Evolutionary conservation across 1,284 basidiomycete genomes (phyloP), one percentile per base, ranked within the genome.

Genomic region (Stygiomarasmius scandens): DNA sequence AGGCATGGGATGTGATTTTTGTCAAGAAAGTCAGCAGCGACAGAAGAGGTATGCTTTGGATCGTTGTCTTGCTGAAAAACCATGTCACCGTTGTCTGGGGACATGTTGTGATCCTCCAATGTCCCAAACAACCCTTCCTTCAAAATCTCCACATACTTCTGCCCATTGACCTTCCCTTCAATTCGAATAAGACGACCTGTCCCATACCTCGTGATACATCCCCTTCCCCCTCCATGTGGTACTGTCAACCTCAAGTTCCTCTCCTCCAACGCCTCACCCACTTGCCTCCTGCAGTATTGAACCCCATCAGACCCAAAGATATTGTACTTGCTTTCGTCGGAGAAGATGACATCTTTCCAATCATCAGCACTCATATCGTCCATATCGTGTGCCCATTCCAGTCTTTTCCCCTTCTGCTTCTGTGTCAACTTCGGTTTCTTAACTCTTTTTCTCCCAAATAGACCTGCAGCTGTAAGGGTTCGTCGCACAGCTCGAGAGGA

Each of bases 1-100:
- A 75, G 61, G 12, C 63, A 20, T 43, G 59, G 36, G 54, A 72
- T 60, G 43, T 61, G 23, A 46, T 74, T 53, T 2, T 65, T 52
- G 32, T 49, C 48, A 19, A 49, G 19, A 22, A 22, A 49, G 22
- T 49, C n/a, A 16, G 48, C 25, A 29, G 48, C 25, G n/a, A 49
- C 48, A 22, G 16, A 12, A 24, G 25, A 49, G 8, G 48, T 49
- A 23, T 49, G 48, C 20, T 49, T 49, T 16, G 48, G 48, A 20
- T 49, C 32, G 48, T 49, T n/a, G 25, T 49, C 48, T 29, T 49
- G 48, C 29, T 49, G 48, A 23, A 49, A 49, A 32, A 49, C 48
- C 12, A 49, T 3, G n/a, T 49, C 25, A 2, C 12, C 48, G 20
- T 49, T 24, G 20, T 49, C 48, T 3, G 5, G 20, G 6, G 48